phyloP scores from a whole-genome alignment of 192 early-diverging fungal species.

The Coemansia sp. region DNA sequence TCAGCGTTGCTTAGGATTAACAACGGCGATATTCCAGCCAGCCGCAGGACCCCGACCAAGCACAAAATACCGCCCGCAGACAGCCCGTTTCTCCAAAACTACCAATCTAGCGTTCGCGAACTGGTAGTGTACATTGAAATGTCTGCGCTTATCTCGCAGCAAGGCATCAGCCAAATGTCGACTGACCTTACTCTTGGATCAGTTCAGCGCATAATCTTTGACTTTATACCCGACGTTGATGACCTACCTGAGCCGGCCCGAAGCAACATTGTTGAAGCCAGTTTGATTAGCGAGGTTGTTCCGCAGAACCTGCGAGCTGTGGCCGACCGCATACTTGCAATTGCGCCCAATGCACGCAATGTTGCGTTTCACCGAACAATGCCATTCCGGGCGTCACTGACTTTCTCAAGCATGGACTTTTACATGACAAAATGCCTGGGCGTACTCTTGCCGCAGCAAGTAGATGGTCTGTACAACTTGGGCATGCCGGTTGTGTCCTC shows the following conservation, averaged over 20 bases:
- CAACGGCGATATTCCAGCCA: not conserved
- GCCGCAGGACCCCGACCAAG: not conserved
- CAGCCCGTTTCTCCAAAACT: not conserved
- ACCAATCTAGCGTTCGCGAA: not conserved
- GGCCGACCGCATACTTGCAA: not conserved
- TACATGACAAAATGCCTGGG: not conserved
- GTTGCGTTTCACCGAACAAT: not conserved
- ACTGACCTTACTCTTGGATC: no score
- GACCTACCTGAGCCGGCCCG: not conserved
- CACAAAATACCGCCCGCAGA: not conserved
- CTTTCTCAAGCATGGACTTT: not conserved
- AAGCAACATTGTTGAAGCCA: not conserved
- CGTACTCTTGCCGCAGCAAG: not conserved
- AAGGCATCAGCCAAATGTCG: no score
- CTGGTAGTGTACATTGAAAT: not conserved
- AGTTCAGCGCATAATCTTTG: not conserved
- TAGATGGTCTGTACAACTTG: not conserved
- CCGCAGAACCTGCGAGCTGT: not conserved
- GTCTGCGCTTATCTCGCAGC: not conserved
- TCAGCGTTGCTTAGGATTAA: not conserved
- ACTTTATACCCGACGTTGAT: not conserved
- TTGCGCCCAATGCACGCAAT: not conserved
- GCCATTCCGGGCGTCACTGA: not conserved
- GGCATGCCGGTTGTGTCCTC: not conserved
- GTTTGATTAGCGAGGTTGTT: not conserved